These are phyloP conservation scores for Stachybotrys chartarum DNA, from an alignment of 2,329 filamentous ascomycete genomes.

Conservation along the genomic window DNA sequence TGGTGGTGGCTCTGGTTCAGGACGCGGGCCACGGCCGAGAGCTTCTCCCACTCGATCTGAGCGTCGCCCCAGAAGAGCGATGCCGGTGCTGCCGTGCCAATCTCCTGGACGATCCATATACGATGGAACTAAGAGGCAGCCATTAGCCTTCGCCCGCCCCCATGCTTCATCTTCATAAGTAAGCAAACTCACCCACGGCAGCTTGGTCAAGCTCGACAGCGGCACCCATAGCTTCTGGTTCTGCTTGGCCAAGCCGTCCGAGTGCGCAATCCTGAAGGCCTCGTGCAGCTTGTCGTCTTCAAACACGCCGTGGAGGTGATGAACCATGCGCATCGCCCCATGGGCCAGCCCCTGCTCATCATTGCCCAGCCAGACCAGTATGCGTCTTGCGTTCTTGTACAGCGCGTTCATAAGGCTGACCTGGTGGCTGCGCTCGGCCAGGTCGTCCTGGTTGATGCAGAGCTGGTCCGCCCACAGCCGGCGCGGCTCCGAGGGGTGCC, in stretches of 20 bases:
- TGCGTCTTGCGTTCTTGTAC: constrained; percentile 22
- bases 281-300: constrained; percentile 19
- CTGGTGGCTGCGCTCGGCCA: constrained; percentile 25
- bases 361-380: constrained; percentile 28
- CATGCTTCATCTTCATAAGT: not conserved
- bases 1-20: constrained; percentile 25
- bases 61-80: constrained; percentile 26
- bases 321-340: constrained; percentile 18
- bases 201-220: constrained; percentile 21
- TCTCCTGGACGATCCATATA: constrained; percentile 30
- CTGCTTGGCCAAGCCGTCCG: constrained; percentile 19
- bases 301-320: constrained; percentile 19
- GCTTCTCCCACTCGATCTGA: constrained; percentile 22
- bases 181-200: constrained; percentile 22
- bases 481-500: constrained; percentile 14
- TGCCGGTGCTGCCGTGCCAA: constrained; percentile 23
- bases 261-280: constrained; percentile 19
- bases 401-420: constrained; percentile 30
- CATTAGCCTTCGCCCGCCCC: not conserved
- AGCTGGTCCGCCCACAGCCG: constrained; percentile 32
- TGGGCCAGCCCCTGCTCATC: constrained; percentile 18
- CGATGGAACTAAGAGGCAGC: constrained; percentile 20
- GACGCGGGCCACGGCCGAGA: constrained; percentile 21
- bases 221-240: constrained; percentile 20
- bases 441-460: constrained; percentile 31